phyloP scores from a whole-genome alignment of 768 basidiomycete species.

The Rhodotorula diobovata region DNA sequence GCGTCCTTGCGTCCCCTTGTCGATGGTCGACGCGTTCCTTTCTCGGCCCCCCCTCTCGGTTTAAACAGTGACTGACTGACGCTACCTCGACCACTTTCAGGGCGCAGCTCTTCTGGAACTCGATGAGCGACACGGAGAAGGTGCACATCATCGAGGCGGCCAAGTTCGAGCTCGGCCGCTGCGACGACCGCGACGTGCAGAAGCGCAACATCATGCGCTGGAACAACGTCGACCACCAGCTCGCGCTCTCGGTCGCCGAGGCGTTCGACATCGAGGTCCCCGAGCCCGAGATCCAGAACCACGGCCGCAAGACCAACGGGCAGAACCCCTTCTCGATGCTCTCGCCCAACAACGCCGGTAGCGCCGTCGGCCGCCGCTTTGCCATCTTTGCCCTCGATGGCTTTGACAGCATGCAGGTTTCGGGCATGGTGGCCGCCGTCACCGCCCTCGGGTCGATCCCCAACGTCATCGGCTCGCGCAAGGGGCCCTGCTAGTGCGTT shows the following conservation, averaged over 20 bases:
- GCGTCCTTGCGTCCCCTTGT: neutral
- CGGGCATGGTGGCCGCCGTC: conserved; percentile 58
- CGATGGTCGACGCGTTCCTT: neutral
- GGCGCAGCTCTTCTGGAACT: conserved; percentile 69
- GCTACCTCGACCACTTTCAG: conserved; percentile 51
- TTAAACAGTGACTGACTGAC: too few relatives aligned
- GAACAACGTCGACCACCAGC: conserved; percentile 67
- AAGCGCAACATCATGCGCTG: conserved; percentile 63
- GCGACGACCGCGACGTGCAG: conserved; percentile 69
- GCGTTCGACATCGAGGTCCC: conserved; percentile 63
- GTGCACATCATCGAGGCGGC: conserved; percentile 65
- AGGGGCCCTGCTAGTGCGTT: conserved; percentile 53
- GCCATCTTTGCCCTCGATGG: conserved; percentile 73
- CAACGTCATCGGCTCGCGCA: conserved; percentile 63
- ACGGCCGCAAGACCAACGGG: conserved; percentile 57
- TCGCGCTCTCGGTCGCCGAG: conserved; percentile 64
- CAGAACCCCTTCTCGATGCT: conserved; percentile 38
- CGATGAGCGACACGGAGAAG: conserved; percentile 64
- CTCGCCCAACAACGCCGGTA: conserved; percentile 32
- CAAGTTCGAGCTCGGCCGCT: conserved; percentile 73
- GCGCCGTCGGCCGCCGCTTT: conserved; percentile 57
- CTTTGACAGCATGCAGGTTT: conserved; percentile 61
- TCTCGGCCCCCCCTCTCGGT: conserved; percentile 42
- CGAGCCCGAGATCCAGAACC: conserved; percentile 55
- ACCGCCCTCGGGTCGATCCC: conserved; percentile 57